Evolutionary conservation across 371 early-diverging fungal genomes (phyloP), one percentile per base, ranked within the genome.

Genomic region (Mortierella sp.): DNA sequence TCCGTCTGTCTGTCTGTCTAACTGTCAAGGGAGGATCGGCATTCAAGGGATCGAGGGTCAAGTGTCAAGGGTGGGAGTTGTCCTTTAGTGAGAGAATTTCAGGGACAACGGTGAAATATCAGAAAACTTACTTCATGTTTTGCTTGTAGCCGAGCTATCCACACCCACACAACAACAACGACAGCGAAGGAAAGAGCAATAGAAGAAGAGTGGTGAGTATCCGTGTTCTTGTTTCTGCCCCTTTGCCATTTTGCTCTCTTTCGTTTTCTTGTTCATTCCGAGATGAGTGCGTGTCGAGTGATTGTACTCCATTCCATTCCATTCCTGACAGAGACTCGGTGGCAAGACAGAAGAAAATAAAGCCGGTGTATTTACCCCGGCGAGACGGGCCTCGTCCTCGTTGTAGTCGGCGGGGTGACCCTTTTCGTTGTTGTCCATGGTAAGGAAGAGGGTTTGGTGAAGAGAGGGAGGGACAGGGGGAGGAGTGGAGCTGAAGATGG

Each of bases 301-400:
- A 8, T 22, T 53, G 29, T 16, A 19, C 0, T 11, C n/a, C n/a
- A n/a, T n/a, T n/a, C n/a, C n/a, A n/a, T n/a, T n/a, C n/a, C n/a
- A 16, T 31, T 19, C 16, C 34, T 58, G 58, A 58, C 16, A 31
- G 45, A 53, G 24, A 55, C 64, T 44, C 39, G 14, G 55, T 26
- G 41, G 34, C 22, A 11, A 48, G 53, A 8, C 26, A 14, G 24
- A 10, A 37, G 5, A 22, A 4, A 19, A 14, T 4, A 4, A 2
- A 14, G 0, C 24, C 40, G 11, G 24, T n/a, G n/a, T 24, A 73
- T 41, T 50, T 83, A 83, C 84, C 7, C 31, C 72, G 52, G 84
- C 84, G 14, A 83, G 79, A 70, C 84, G 84, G 39, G 79, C 84
- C 64, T 83, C 84, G 64, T 83, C 84, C 76, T 83, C 84, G 40